Percentiles rank a stretch among this genome's conserved stretches.
Evolutionary conservation across 148 eudicot genomes (phyloP).

Genomic region (Pouteria glomerata): DNA sequence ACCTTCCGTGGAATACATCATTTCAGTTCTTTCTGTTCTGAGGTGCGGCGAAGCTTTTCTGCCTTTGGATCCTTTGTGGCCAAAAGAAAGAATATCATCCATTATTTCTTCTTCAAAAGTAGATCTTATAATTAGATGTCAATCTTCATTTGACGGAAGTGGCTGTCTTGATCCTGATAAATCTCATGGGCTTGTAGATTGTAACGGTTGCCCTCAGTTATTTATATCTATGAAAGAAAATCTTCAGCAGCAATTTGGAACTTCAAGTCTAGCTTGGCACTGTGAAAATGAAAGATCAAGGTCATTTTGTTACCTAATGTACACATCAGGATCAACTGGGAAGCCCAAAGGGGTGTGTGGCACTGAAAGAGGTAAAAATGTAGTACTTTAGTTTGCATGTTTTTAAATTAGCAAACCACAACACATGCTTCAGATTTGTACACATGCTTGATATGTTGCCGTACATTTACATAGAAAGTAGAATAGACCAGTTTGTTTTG

Average conservation of each 20-base stretch:
- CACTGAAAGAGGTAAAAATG: slow-evolving; percentile 67
- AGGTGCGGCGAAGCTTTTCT: slow-evolving; percentile 78
- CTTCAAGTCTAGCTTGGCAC: slow-evolving; percentile 46
- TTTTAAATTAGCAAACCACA: not conserved
- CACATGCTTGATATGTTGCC: not conserved
- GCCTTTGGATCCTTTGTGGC: slow-evolving; percentile 82
- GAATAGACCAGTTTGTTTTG: not conserved
- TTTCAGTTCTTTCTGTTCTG: slow-evolving; percentile 66
- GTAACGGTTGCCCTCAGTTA: slow-evolving; percentile 36
- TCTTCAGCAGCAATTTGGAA: slow-evolving; percentile 32
- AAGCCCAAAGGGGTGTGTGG: slow-evolving; percentile 91
- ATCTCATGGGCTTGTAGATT: slow-evolving; percentile 44
- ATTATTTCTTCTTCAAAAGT: slow-evolving; percentile 55
- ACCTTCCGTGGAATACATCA: slow-evolving; percentile 73
- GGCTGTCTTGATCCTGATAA: slow-evolving; percentile 31
- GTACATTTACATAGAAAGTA: not conserved
- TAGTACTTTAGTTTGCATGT: slow-evolving; percentile 4
- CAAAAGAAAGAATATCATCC: slow-evolving; percentile 58
- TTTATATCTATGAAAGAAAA: slow-evolving; percentile 33
- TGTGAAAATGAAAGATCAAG: slow-evolving; percentile 47
- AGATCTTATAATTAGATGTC: slow-evolving; percentile 51
- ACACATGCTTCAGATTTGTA: not conserved
- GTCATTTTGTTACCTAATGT: slow-evolving; percentile 79
- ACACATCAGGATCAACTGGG: slow-evolving; percentile 93
- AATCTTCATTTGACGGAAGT: slow-evolving; percentile 23